These are phyloP conservation scores for Henningerozyma blattae DNA, from an alignment of 805 yeast genomes.

Conservation along the genomic window DNA sequence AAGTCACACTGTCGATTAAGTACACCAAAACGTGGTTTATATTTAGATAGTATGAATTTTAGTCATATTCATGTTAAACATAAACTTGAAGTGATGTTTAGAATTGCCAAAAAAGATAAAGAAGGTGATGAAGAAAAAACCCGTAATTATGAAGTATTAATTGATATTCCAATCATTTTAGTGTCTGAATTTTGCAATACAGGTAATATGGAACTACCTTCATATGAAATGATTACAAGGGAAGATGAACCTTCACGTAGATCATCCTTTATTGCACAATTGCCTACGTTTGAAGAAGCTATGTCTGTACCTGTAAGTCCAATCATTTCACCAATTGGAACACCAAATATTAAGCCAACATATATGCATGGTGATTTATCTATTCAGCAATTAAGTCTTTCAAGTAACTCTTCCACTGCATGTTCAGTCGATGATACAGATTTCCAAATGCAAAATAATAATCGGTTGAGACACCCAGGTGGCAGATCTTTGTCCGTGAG, in stretches of 20 bases:
- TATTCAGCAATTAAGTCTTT: slow-evolving; percentile 12
- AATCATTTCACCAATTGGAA: slow-evolving; percentile 10
- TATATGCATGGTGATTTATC: slow-evolving; percentile 10
- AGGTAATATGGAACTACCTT: slow-evolving; percentile 29
- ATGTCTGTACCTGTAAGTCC: slow-evolving; percentile 34
- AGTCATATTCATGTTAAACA: slow-evolving; percentile 53
- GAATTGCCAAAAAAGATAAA: slow-evolving; percentile 53
- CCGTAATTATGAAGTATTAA: slow-evolving; percentile 71
- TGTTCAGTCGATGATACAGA: neutral
- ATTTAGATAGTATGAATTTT: slow-evolving; percentile 51
- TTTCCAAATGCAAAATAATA: neutral
- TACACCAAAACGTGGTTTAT: slow-evolving; percentile 28
- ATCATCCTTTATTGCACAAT: slow-evolving; percentile 3
- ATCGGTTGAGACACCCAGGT: no score
- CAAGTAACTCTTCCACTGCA: slow-evolving; percentile 4
- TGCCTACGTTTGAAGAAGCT: slow-evolving; percentile 62
- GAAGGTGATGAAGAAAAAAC: slow-evolving; percentile 28
- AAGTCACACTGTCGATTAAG: slow-evolving; percentile 14
- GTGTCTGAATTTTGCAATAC: slow-evolving; percentile 32
- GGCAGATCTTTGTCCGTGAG: neutral
- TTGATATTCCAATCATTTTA: slow-evolving; percentile 60
- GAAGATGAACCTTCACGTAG: neutral
- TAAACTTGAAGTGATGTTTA: slow-evolving; percentile 55
- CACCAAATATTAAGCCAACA: slow-evolving; percentile 3
- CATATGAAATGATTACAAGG: slow-evolving; percentile 19